These are phyloP conservation scores for Steccherinum ochraceum DNA, from an alignment of 768 basidiomycete species.

Conservation along the genomic window DNA sequence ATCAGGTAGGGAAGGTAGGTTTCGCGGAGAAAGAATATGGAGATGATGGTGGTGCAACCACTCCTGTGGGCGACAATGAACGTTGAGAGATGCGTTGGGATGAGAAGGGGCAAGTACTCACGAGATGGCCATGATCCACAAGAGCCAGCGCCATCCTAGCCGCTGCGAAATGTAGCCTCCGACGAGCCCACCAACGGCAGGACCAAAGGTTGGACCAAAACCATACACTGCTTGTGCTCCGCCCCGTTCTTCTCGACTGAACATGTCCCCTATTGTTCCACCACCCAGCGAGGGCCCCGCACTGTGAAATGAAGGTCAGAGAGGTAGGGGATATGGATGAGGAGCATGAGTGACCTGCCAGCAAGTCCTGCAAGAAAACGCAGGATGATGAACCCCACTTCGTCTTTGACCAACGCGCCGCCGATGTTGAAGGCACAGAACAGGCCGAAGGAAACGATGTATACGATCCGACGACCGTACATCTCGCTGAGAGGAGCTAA, in stretches of 20 bases:
- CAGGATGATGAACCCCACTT: slow-evolving; percentile 28
- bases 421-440: slow-evolving; percentile 56
- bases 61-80: background rate
- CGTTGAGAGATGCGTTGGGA: background rate
- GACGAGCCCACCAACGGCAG: slow-evolving; percentile 53
- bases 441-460: slow-evolving; percentile 50
- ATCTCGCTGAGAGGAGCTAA: slow-evolving; percentile 40
- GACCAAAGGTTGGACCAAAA: slow-evolving; percentile 56
- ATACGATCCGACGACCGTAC: slow-evolving; percentile 59
- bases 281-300: slow-evolving; percentile 44
- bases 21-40: slow-evolving; percentile 5
- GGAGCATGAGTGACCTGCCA: slow-evolving; percentile 25
- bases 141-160: slow-evolving; percentile 62
- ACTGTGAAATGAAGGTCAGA: background rate
- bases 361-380: slow-evolving; percentile 32
- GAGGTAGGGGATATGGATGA: background rate
- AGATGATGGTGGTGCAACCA: slow-evolving; percentile 1
- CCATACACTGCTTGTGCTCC: slow-evolving; percentile 57
- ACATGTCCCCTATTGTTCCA: slow-evolving; percentile 56
- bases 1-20: slow-evolving; percentile 4
- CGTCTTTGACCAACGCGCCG: slow-evolving; percentile 19
- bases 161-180: slow-evolving; percentile 58
- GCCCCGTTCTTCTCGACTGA: slow-evolving; percentile 53
- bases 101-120: background rate
- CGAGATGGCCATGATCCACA: slow-evolving; percentile 6